phyloP scores from a whole-genome alignment of 176 grass and related monocot genomes.

The Urochloa ruziziensis region DNA sequence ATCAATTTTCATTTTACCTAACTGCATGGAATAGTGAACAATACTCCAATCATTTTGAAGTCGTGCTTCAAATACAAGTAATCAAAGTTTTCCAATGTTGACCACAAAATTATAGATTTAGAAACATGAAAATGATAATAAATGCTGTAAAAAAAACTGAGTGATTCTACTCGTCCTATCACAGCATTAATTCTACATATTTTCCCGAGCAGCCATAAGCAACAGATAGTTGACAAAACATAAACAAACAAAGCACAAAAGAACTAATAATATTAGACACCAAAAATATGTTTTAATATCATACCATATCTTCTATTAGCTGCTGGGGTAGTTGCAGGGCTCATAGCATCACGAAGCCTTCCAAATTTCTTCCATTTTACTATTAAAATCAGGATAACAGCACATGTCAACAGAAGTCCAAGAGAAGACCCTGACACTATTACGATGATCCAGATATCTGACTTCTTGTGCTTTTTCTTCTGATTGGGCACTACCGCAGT shows the following conservation, averaged over 20 bases:
- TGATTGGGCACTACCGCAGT: slow-evolving; percentile 45
- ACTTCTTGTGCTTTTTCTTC: slow-evolving; percentile 51
- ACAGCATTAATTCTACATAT: neutral
- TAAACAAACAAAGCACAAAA: neutral
- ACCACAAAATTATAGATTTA: neutral
- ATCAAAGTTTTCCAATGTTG: neutral
- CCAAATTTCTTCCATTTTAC: slow-evolving; percentile 52
- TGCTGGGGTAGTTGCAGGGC: slow-evolving; percentile 39
- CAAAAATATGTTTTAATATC: neutral
- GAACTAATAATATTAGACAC: slow-evolving; percentile 4
- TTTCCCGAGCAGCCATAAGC: slow-evolving; percentile 4
- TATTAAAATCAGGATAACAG: slow-evolving; percentile 52
- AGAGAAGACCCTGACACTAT: slow-evolving; percentile 66
- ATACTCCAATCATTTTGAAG: neutral
- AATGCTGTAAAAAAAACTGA: neutral
- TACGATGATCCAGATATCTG: slow-evolving; percentile 69
- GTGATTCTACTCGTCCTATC: neutral
- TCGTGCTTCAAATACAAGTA: neutral
- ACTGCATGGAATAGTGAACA: neutral
- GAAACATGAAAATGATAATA: slow-evolving; percentile 8
- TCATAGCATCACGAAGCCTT: slow-evolving; percentile 42
- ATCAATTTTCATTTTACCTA: neutral
- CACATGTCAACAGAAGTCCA: slow-evolving; percentile 52
- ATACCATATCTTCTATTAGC: slow-evolving; percentile 76
- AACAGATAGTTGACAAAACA: neutral